phyloP scores from a whole-genome alignment of 257 asterid genomes.

The Coffea canephora region DNA sequence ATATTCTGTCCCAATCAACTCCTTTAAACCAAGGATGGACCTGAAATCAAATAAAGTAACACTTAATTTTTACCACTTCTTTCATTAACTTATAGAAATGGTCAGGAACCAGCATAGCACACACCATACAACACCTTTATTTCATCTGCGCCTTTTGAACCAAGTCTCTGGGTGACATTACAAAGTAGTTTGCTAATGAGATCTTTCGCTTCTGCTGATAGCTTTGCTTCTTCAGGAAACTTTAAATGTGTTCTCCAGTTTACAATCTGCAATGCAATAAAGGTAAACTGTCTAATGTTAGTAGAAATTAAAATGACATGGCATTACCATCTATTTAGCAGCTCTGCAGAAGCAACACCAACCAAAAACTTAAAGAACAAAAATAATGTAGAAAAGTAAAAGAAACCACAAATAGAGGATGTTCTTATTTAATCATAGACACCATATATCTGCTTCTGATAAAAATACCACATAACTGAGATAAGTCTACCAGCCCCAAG shows the following conservation, averaged over 20 bases:
- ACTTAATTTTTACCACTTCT: slow-evolving; percentile 8
- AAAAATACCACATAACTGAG: neutral
- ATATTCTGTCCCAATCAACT: slow-evolving; percentile 74
- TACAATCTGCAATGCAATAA: slow-evolving; percentile 55
- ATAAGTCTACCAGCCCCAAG: neutral
- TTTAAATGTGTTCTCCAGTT: slow-evolving; percentile 85
- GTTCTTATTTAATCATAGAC: neutral
- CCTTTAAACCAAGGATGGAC: slow-evolving; percentile 94
- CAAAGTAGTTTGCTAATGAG: slow-evolving; percentile 89
- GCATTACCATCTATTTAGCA: neutral
- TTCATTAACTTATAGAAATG: slow-evolving; percentile 10
- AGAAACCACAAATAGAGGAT: neutral
- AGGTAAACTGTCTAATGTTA: slow-evolving; percentile 5
- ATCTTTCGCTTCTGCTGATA: slow-evolving; percentile 84
- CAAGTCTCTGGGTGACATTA: slow-evolving; percentile 91
- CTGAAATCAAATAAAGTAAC: slow-evolving; percentile 39
- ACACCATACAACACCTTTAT: slow-evolving; percentile 77
- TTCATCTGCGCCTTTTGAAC: slow-evolving; percentile 84
- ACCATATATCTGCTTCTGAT: neutral
- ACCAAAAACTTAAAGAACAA: neutral
- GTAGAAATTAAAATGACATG: neutral
- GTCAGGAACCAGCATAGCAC: slow-evolving; percentile 38
- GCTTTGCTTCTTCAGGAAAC: slow-evolving; percentile 93
- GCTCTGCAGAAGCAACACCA: neutral
- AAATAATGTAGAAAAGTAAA: slow-evolving; percentile 9